These are phyloP conservation scores for Ceratobasidium sp. DNA, from an alignment of 1,284 basidiomycete genomes.

Conservation along the genomic window DNA sequence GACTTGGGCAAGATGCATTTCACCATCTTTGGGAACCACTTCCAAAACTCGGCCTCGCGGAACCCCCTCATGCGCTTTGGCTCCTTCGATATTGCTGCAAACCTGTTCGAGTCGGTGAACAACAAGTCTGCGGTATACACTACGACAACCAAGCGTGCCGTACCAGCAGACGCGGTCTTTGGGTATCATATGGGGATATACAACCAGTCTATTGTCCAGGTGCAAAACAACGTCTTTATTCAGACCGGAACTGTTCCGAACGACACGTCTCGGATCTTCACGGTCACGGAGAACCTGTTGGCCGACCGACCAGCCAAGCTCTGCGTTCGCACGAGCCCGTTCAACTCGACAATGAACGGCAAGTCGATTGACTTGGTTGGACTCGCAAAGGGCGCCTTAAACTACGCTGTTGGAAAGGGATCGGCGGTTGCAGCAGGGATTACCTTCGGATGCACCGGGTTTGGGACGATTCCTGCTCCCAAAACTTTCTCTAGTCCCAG, in stretches of 20 bases:
- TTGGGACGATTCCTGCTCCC: neutral
- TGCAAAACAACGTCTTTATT: constrained; percentile 35
- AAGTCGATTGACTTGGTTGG: constrained; percentile 20
- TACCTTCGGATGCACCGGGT: constrained; percentile 21
- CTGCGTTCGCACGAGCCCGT: constrained; percentile 24
- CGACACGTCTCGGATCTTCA: constrained; percentile 35
- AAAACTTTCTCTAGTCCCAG: constrained; percentile 11
- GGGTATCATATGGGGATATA: constrained; percentile 35
- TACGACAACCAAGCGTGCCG: constrained; percentile 15
- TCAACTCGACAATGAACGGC: constrained; percentile 37
- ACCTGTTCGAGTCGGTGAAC: constrained; percentile 36
- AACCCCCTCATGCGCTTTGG: constrained; percentile 40
- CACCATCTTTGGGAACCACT: constrained; percentile 35
- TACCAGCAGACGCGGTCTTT: constrained; percentile 31
- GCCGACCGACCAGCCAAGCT: constrained; percentile 26
- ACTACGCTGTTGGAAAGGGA: constrained; percentile 24
- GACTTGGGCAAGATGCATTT: constrained; percentile 41
- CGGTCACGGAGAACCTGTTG: constrained; percentile 35
- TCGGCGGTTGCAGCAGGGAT: constrained; percentile 20
- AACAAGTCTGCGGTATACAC: constrained; percentile 14
- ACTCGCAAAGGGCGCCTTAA: constrained; percentile 13
- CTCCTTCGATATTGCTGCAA: constrained; percentile 30
- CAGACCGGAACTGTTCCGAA: constrained; percentile 29
- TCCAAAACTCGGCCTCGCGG: constrained; percentile 39
- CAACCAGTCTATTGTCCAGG: constrained; percentile 30